Conservation (phyloP, 2,329 filamentous ascomycete species). For the Alternaria sp. region DNA sequence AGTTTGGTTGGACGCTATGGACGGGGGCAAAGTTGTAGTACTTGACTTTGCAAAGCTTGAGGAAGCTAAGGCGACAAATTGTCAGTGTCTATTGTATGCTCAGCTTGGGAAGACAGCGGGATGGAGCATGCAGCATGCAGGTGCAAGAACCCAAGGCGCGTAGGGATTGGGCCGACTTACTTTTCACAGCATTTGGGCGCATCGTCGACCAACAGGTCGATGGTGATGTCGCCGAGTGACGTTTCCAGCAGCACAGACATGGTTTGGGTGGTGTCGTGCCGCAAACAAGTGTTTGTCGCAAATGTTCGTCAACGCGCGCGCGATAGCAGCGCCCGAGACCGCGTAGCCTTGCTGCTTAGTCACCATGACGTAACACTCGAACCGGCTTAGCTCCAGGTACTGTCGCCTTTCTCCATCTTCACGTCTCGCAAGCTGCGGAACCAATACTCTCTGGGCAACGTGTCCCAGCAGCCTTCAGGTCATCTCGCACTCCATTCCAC, state of each 20-base stretch:
- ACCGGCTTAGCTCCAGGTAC: constrained; percentile 17
- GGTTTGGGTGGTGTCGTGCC: constrained; percentile 26
- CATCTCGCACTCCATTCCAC: neutral
- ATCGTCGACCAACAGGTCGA: constrained; percentile 89
- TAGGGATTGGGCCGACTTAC: constrained; percentile 63
- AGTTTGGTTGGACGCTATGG: constrained; percentile 91
- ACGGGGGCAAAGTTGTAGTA: constrained; percentile 98
- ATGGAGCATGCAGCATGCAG: constrained; percentile 31
- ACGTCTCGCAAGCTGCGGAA: constrained; percentile 16
- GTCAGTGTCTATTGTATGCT: constrained; percentile 63
- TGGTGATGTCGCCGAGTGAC: constrained; percentile 90
- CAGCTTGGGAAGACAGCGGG: constrained; percentile 57
- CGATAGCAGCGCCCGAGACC: constrained; percentile 8
- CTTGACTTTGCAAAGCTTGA: constrained; percentile 98
- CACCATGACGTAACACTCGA: constrained; percentile 24
- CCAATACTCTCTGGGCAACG: constrained; percentile 18
- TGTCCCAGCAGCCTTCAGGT: constrained; percentile 12
- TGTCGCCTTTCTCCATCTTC: constrained; percentile 11
- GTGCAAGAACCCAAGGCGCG: constrained; percentile 27
- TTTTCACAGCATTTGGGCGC: constrained; percentile 95
- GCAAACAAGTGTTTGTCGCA: constrained; percentile 30
- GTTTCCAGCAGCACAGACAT: constrained; percentile 98
- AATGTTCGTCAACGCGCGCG: constrained; percentile 21
- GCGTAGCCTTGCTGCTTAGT: constrained; percentile 26
- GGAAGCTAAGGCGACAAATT: constrained; percentile 71